A percentile compares a stretch with the other conserved stretches of the same genome.
phyloP scores from a whole-genome alignment of 1,284 basidiomycete genomes.

The Marasmius sp. region DNA sequence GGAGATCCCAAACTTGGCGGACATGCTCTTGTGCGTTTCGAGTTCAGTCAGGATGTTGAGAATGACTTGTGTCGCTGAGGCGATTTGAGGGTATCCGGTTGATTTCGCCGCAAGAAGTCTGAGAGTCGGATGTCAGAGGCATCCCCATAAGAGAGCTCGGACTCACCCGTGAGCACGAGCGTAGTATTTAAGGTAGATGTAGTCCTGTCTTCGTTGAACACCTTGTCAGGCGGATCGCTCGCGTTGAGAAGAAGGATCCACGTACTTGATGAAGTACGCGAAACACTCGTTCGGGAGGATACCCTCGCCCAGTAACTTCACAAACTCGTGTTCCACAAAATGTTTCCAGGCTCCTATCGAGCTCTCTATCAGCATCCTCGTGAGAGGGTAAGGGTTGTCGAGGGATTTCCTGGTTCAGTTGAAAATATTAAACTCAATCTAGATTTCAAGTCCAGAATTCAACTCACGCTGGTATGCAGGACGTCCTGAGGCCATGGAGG shows the following conservation, averaged over 20 bases:
- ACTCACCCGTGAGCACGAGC: conserved; percentile 68
- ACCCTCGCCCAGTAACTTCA: conserved; percentile 71
- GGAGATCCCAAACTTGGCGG: conserved; percentile 68
- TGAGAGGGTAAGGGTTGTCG: conserved; percentile 68
- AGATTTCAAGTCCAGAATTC: background rate
- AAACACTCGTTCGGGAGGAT: conserved; percentile 69
- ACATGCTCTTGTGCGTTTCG: conserved; percentile 72
- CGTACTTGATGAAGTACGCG: conserved; percentile 83
- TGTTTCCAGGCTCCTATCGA: conserved; percentile 64
- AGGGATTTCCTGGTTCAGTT: conserved; percentile 51
- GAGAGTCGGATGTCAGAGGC: background rate
- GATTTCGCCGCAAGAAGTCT: conserved; percentile 83
- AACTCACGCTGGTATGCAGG: conserved; percentile 60
- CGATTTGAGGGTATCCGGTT: conserved; percentile 62
- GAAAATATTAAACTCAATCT: background rate
- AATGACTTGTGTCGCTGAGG: conserved; percentile 66
- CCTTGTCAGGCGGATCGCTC: background rate
- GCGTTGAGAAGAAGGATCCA: background rate
- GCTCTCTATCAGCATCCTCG: conserved; percentile 63
- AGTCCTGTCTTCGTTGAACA: conserved; percentile 60
- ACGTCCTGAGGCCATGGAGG: conserved; percentile 58
- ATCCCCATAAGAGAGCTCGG: background rate
- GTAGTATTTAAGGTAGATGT: conserved; percentile 78
- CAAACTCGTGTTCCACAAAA: conserved; percentile 85
- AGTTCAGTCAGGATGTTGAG: conserved; percentile 70